A percentile compares a stretch with the other conserved stretches of the same genome.
phyloP scores from a whole-genome alignment of 495 filamentous ascomycete species.

The Geoglossum glabrum region DNA sequence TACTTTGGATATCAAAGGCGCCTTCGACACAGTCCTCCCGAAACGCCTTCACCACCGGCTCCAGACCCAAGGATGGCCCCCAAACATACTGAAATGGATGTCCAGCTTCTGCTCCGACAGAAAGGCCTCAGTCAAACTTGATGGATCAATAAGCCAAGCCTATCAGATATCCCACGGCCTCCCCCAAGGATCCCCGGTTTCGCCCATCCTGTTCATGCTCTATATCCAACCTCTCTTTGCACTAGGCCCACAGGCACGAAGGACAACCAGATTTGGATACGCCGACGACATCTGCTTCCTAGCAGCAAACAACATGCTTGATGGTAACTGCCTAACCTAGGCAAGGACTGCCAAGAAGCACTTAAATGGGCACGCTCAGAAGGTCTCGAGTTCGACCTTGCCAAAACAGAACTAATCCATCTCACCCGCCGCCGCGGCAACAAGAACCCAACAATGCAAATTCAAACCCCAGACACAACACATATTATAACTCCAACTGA shows the following conservation, averaged over 20 bases:
- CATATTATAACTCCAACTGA: not conserved
- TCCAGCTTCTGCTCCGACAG: not conserved
- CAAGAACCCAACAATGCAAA: not conserved
- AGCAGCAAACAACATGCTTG: not conserved
- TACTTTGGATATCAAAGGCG: not conserved
- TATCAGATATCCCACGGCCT: not conserved
- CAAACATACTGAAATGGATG: not conserved
- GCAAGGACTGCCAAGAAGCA: not conserved
- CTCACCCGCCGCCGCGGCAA: not conserved
- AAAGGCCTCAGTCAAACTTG: not conserved
- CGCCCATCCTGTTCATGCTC: not conserved
- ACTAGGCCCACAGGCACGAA: not conserved
- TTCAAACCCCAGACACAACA: not conserved
- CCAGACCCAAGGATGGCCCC: not conserved
- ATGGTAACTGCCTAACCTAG: not conserved
- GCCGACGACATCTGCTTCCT: not conserved
- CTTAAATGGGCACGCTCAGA: not conserved
- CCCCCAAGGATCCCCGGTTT: conserved; percentile 1
- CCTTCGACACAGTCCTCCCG: not conserved
- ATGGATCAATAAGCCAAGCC: not conserved
- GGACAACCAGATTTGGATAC: not conserved
- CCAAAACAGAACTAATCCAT: not conserved
- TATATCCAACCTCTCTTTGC: not conserved
- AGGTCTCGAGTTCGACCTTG: not conserved
- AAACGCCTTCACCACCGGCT: not conserved